These are phyloP conservation scores for Wallacemonas rigidus DNA, from an alignment of 208 protist genomes.

Conservation along the genomic window DNA sequence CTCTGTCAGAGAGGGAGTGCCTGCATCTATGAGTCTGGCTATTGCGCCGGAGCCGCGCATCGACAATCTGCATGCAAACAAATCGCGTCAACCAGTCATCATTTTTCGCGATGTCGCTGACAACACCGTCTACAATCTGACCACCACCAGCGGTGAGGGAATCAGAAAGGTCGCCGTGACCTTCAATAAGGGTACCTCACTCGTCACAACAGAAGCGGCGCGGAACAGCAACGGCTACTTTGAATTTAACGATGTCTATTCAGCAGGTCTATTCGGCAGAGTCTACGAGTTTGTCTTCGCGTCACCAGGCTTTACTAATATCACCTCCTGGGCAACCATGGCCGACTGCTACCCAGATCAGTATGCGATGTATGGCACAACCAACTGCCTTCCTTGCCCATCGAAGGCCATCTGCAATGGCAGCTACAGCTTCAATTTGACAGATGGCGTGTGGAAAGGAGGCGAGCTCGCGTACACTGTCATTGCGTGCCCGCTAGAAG, in stretches of 20 bases:
- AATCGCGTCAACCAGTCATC: conserved; percentile 32
- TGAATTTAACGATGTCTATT: conserved; percentile 26
- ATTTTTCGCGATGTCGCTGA: conserved; percentile 35
- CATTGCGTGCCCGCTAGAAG: conserved; percentile 25
- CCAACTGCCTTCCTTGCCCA: conserved; percentile 30
- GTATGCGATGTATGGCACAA: conserved; percentile 41
- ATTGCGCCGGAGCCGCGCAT: conserved; percentile 30
- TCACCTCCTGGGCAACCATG: conserved; percentile 23
- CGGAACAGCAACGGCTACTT: conserved; percentile 21
- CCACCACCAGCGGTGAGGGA: not conserved
- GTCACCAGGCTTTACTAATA: conserved; percentile 17
- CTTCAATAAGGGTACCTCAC: conserved; percentile 26
- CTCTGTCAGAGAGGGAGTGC: conserved; percentile 35
- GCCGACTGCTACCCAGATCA: conserved; percentile 29
- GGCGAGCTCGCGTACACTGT: conserved; percentile 34
- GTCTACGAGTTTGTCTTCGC: conserved; percentile 28
- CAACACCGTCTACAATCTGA: conserved; percentile 30
- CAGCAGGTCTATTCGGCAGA: conserved; percentile 29
- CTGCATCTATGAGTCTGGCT: conserved; percentile 24
- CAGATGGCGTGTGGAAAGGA: conserved; percentile 43
- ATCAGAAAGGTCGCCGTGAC: conserved; percentile 1
- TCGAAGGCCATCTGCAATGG: conserved; percentile 42
- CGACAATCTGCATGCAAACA: conserved; percentile 18
- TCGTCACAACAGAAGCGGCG: not conserved
- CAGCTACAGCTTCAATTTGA: conserved; percentile 43